These are phyloP conservation scores for Sphagnurus paluster DNA, from an alignment of 1,284 basidiomycete species.

Conservation along the genomic window DNA sequence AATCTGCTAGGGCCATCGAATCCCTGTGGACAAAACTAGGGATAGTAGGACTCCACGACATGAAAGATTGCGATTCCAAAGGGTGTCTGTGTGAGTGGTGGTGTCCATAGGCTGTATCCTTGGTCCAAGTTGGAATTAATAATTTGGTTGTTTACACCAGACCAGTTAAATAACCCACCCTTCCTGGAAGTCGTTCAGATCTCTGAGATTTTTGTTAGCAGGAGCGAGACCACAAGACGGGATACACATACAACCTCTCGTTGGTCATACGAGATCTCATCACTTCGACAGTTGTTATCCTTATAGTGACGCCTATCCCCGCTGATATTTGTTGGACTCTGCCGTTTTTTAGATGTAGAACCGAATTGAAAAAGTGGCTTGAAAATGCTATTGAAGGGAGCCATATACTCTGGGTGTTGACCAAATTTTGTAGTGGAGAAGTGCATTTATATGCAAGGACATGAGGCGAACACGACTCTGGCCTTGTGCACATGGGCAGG, in stretches of 20 bases:
- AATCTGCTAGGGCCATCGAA: conserved; percentile 3
- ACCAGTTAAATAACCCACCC: not conserved
- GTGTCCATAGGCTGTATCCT: too few relatives aligned
- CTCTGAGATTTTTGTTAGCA: not conserved
- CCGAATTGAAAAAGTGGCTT: not conserved
- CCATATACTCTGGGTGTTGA: conserved; percentile 1
- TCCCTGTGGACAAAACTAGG: conserved; percentile 31
- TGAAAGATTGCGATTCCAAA: conserved; percentile 16
- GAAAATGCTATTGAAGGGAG: conserved; percentile 3
- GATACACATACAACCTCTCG: not conserved
- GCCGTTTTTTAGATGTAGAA: not conserved
- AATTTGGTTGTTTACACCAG: not conserved
- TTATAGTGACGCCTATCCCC: not conserved
- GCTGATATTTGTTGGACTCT: not conserved
- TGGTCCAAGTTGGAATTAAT: too few relatives aligned
- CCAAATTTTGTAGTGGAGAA: not conserved
- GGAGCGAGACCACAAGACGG: not conserved
- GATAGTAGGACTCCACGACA: conserved; percentile 29
- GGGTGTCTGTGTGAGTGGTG: not conserved
- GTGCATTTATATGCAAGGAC: conserved; percentile 5
- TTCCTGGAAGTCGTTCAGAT: too few relatives aligned
- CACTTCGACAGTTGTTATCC: not conserved
- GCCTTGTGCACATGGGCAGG: not conserved
- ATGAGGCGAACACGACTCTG: conserved; percentile 5
- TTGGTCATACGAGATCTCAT: not conserved